Evolutionary conservation across 1,284 basidiomycete genomes (phyloP), one percentile per base, ranked within the genome.

Genomic region (Ustilago vetiveriae): DNA sequence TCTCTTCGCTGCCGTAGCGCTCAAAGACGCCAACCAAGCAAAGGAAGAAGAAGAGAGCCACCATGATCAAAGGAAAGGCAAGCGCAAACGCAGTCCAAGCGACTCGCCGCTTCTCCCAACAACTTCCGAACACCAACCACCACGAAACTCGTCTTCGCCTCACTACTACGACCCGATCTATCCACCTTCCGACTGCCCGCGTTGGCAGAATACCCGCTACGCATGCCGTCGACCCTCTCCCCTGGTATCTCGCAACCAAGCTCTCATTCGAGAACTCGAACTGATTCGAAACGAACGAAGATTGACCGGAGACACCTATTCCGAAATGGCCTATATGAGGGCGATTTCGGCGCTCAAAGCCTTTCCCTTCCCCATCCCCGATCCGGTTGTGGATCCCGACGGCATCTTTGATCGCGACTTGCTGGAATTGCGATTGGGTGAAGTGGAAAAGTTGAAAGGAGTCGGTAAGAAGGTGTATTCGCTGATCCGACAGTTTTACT

Each of bases 331-430:
- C 10, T 80, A 81, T 64, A 69, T 74, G 60, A 57, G 77, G 11
- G 79, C 78, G 27, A 59, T 79, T 14, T 68, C 70, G 0, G 73
- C 72, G 0, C 48, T 81, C 21, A 81, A 81, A 40, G 75, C 79
- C 0, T 73, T 56, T 13, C 79, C 79, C 2, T 67, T 54, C 27
- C 44, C 45, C 6, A 68, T 81, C 8, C 58, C 64, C 0, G 39
- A 68, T 11, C 44, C 59, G 1, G 3, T 24, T 5, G 22, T 52
- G 1, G 53, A 55, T 29, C 47, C 58, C 1, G 29, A 52, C 2
- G 17, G 17, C 2, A 26, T 46, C 7, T 54, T 51, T 11, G 41
- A 45, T 44, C 13, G 35, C 0, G 29, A 41, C 5, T 26, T 69
- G 32, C 21, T 58, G 3, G 39, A 55, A 21, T 4, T 54, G 21